Percentiles rank a stretch among this genome's conserved stretches.
Evolutionary conservation across 192 early-diverging fungal species (phyloP).

Genomic region (Spinellus fusiger): DNA sequence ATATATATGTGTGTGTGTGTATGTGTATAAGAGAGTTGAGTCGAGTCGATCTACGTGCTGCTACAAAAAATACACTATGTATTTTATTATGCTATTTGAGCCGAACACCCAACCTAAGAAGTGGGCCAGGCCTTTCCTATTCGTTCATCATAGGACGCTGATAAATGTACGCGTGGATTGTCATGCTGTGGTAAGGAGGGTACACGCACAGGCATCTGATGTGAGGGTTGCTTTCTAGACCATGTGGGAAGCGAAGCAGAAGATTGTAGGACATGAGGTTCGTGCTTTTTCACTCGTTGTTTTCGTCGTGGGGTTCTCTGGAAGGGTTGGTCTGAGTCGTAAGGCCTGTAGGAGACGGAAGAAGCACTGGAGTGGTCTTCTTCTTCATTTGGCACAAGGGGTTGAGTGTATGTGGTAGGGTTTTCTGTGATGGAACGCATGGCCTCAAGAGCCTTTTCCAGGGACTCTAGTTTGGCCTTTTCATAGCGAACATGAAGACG

Average conservation of each 20-base stretch:
- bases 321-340: not conserved
- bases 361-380: not conserved
- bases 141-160: conserved; percentile 23
- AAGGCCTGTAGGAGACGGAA: not conserved
- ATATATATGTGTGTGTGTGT: too few relatives aligned
- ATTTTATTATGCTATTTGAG: too few relatives aligned
- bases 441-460: conserved; percentile 34
- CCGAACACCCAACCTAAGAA: too few relatives aligned
- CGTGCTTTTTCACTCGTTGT: conserved; percentile 1
- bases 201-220: not conserved
- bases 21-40: too few relatives aligned
- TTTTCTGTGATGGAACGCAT: conserved; percentile 8
- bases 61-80: too few relatives aligned
- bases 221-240: not conserved
- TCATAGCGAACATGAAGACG: conserved; percentile 35
- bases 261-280: conserved; percentile 16
- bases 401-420: not conserved
- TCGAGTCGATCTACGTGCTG: too few relatives aligned
- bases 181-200: not conserved
- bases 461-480: conserved; percentile 28
- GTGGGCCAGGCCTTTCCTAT: not conserved
- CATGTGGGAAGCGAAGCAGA: conserved; percentile 29
- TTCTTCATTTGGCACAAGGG: not conserved
- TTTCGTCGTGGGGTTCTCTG: conserved; percentile 13
- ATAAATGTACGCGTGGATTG: not conserved